A percentile compares a stretch with the other conserved stretches of the same genome.
These are phyloP conservation scores for Cornus controversa DNA, from an alignment of 148 eudicot genomes.

Conservation along the genomic window DNA sequence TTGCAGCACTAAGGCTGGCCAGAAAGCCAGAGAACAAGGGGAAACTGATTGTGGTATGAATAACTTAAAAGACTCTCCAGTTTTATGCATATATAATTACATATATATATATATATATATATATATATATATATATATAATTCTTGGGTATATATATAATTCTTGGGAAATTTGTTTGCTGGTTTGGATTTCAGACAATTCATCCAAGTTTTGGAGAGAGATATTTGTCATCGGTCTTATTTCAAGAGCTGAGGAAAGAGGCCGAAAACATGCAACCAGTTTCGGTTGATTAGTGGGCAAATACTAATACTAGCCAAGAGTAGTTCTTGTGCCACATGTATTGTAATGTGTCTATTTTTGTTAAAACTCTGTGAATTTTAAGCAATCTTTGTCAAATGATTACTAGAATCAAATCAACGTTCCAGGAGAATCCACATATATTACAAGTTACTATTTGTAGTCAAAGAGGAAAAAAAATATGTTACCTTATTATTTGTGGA, in stretches of 20 bases:
- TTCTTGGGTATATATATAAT: too few relatives aligned
- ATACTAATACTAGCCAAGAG: not conserved
- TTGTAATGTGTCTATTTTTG: not conserved
- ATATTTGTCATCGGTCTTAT: constrained; percentile 82
- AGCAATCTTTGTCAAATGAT: too few relatives aligned
- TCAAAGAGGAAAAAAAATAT: too few relatives aligned
- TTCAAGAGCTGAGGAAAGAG: constrained; percentile 78
- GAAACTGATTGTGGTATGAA: constrained; percentile 93
- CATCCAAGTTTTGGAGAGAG: constrained; percentile 96
- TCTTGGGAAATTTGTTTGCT: not conserved
- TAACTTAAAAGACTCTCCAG: not conserved
- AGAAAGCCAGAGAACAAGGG: constrained; percentile 93
- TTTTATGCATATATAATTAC: not conserved
- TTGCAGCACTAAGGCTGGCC: constrained; percentile 92
- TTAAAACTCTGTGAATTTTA: not conserved
- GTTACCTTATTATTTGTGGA: too few relatives aligned
- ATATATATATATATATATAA: too few relatives aligned
- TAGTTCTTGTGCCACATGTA: not conserved
- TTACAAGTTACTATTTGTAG: too few relatives aligned
- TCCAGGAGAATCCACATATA: too few relatives aligned
- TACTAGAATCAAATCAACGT: too few relatives aligned
- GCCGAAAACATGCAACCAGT: constrained; percentile 93
- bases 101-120: too few relatives aligned
- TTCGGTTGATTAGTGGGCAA: constrained; percentile 64
- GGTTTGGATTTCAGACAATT: constrained; percentile 47